Base-by-base conservation (phyloP, 208 protist genomes). In the Vickermania spadyakhi region DNA sequence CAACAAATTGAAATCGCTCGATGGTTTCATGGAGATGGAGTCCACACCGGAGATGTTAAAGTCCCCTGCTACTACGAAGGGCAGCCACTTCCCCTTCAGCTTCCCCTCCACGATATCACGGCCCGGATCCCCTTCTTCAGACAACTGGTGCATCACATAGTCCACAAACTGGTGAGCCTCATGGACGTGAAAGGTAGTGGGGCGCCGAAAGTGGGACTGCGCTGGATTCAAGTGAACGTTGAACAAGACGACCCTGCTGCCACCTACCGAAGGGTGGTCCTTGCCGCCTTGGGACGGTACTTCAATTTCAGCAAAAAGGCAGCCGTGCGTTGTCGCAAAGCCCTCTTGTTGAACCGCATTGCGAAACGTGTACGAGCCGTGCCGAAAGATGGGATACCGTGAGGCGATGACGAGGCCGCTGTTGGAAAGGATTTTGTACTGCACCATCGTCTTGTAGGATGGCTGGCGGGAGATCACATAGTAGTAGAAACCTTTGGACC, bases 371-470 rank as follows among this genome's bases (percentile, higher is more conserved):
- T 93, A 87, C 36, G 84, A 93, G 28, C 84, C 89, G 52, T 84
- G 68, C 49, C 82, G 75, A 58, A 72, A 76, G 60, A 96, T 86
- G 0, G 89, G 89, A 56, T 86, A 91, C 1, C 84, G 75, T 1
- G 89, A 96, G 22, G 80, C 85, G 29, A 96, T 93, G 56, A 96
- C 62, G 14, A 96, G 80, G 25, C 89, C 89, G 64, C 81, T 96
- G 66, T 93, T 85, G 0, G 85, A 89, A 42, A 79, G 62, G 14
- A 93, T 72, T 58, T 76, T 82, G 58, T 89, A 70, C 29, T 69
- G 75, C 52, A 92, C n/a, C 71, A 96, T 89, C 14, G 85, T 92
- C 52, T 61, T 28, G 64, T 91, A 93, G 7, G 84, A 91, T 25
- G 85, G 86, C 66, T 92, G 84, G 7, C 82, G 81, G 0, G 86